phyloP scores from a whole-genome alignment of 345 rosid species.

The Cardamine occulta region DNA sequence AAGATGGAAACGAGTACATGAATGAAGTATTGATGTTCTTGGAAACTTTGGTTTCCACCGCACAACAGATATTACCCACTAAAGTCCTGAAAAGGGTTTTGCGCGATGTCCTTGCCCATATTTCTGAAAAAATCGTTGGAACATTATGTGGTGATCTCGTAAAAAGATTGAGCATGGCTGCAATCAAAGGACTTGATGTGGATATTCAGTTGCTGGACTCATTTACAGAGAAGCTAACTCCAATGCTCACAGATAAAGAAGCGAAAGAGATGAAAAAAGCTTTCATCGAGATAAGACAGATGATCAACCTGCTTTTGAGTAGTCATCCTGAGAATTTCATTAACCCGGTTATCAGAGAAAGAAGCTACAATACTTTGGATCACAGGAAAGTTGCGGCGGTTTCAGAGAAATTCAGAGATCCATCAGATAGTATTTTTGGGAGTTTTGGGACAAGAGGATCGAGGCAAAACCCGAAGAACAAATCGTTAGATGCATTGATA shows the following conservation, averaged over 20 bases:
- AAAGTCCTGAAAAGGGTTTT: slow-evolving; percentile 80
- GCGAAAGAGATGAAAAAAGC: slow-evolving; percentile 80
- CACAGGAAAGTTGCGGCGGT: slow-evolving; percentile 74
- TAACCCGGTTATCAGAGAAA: slow-evolving; percentile 85
- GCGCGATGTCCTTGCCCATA: slow-evolving; percentile 81
- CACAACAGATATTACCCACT: slow-evolving; percentile 91
- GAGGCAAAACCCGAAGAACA: slow-evolving; percentile 86
- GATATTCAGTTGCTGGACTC: slow-evolving; percentile 86
- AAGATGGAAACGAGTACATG: slow-evolving; percentile 90
- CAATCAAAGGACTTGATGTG: slow-evolving; percentile 79
- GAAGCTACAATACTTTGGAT: slow-evolving; percentile 83
- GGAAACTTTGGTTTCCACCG: slow-evolving; percentile 91
- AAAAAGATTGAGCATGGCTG: slow-evolving; percentile 77
- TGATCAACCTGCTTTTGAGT: slow-evolving; percentile 82
- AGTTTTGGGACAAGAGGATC: slow-evolving; percentile 91
- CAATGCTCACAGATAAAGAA: slow-evolving; percentile 75
- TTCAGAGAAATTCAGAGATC: slow-evolving; percentile 89
- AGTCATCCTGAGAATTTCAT: slow-evolving; percentile 88
- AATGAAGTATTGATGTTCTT: slow-evolving; percentile 91
- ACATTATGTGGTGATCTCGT: slow-evolving; percentile 70
- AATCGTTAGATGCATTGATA: slow-evolving; percentile 86
- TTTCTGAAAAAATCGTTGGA: slow-evolving; percentile 81
- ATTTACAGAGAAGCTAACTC: slow-evolving; percentile 74
- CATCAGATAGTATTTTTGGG: slow-evolving; percentile 85
- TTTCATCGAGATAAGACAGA: slow-evolving; percentile 78